phyloP scores from a whole-genome alignment of 257 asterid genomes.

The Gentiana dahurica region DNA sequence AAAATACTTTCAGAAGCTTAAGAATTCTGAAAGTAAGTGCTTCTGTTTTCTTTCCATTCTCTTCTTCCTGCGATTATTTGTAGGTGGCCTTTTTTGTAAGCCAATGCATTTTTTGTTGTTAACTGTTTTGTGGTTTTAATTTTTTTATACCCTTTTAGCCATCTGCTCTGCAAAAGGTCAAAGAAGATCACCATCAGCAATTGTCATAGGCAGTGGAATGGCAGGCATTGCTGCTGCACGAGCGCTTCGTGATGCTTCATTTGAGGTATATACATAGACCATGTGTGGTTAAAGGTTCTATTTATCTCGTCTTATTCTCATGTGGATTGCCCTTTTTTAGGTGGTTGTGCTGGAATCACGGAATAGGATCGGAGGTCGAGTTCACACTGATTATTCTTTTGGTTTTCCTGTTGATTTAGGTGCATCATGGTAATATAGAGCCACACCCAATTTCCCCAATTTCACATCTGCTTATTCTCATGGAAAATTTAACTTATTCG shows the following conservation, averaged over 20 bases:
- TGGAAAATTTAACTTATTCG: slow-evolving; percentile 3
- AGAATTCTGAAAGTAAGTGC: not conserved
- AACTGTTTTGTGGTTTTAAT: slow-evolving; percentile 5
- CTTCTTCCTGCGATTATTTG: not conserved
- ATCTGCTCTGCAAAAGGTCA: slow-evolving; percentile 42
- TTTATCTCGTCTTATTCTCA: not conserved
- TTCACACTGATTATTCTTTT: slow-evolving; percentile 84
- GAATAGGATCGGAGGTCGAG: slow-evolving; percentile 94
- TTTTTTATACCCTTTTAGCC: slow-evolving; percentile 24
- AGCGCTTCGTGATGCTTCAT: slow-evolving; percentile 75
- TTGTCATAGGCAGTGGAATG: slow-evolving; percentile 85
- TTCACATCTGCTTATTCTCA: not conserved
- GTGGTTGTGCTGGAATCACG: slow-evolving; percentile 87
- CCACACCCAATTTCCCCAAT: not conserved
- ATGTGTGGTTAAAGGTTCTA: not conserved
- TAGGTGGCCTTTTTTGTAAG: not conserved
- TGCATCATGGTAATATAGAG: slow-evolving; percentile 69
- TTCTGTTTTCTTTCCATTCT: not conserved
- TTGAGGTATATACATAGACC: slow-evolving; percentile 40
- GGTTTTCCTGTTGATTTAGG: slow-evolving; percentile 98
- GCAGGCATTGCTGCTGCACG: slow-evolving; percentile 95
- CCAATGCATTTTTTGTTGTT: no score
- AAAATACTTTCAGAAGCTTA: no score
- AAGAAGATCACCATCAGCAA: slow-evolving; percentile 67
- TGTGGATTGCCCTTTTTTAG: slow-evolving; percentile 24